phyloP scores from a whole-genome alignment of 2,329 filamentous ascomycete species.

The Ceratocystis alfenasii region DNA sequence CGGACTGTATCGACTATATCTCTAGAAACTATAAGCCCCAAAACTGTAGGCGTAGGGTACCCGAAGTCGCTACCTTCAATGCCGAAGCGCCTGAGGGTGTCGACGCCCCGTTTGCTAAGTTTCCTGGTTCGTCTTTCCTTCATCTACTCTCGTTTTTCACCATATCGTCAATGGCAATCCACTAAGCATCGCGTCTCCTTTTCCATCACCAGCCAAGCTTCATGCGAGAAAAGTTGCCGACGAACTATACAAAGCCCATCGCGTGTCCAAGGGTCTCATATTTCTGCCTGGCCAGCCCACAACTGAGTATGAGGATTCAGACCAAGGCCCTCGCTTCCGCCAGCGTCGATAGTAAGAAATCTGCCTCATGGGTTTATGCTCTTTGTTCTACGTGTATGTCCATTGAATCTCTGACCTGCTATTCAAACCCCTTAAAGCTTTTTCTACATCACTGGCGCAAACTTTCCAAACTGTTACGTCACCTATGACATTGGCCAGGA shows the following conservation, averaged over 20 bases:
- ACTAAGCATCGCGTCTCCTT: conserved; percentile 2
- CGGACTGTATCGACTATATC: not conserved
- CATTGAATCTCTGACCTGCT: conserved; percentile 16
- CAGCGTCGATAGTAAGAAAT: conserved; percentile 45
- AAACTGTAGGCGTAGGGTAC: not conserved
- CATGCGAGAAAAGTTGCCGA: conserved; percentile 46
- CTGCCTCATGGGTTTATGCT: not conserved
- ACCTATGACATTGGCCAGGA: conserved; percentile 50
- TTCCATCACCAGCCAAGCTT: conserved; percentile 35
- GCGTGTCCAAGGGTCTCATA: conserved; percentile 40
- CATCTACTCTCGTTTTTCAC: not conserved
- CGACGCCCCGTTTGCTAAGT: conserved; percentile 7
- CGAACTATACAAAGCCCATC: conserved; percentile 32
- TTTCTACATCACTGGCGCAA: conserved; percentile 45
- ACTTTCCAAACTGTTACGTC: conserved; percentile 43
- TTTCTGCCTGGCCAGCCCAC: conserved; percentile 44
- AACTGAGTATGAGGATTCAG: conserved; percentile 45
- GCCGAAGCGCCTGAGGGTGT: not conserved
- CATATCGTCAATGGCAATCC: not conserved
- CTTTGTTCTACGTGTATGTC: not conserved
- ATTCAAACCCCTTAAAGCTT: conserved; percentile 34
- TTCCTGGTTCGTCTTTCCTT: conserved; percentile 14
- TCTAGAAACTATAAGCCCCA: not conserved
- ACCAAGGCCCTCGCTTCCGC: conserved; percentile 43
- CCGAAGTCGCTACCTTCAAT: conserved; percentile 4